A percentile compares a stretch with the other conserved stretches of the same genome.
phyloP scores from a whole-genome alignment of 2,329 filamentous ascomycete species.

The Endothia cerciana region DNA sequence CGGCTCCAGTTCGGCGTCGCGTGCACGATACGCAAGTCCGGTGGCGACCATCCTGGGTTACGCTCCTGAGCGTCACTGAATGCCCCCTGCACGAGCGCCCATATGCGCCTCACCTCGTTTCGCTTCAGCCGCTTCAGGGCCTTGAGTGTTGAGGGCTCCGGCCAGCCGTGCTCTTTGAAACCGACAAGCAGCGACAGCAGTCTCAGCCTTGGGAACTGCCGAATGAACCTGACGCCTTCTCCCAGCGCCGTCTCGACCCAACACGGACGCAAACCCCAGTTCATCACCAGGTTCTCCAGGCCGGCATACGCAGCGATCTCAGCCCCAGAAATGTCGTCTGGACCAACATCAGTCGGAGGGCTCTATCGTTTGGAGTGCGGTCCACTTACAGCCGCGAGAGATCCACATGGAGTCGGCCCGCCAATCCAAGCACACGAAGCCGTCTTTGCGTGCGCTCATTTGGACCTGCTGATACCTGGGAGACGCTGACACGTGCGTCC shows the following conservation, averaged over 20 bases:
- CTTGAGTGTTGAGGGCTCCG: slow-evolving; percentile 22
- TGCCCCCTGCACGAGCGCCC: slow-evolving; percentile 23
- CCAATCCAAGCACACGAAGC: slow-evolving; percentile 29
- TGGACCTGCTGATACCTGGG: slow-evolving; percentile 24
- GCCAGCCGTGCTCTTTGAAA: slow-evolving; percentile 30
- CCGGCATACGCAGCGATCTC: slow-evolving; percentile 22
- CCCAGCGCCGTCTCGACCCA: slow-evolving; percentile 29
- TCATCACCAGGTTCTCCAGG: slow-evolving; percentile 30
- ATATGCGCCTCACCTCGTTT: slow-evolving; percentile 28
- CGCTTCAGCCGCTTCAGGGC: slow-evolving; percentile 25
- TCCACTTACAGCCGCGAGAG: slow-evolving; percentile 27
- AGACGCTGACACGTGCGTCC: background rate
- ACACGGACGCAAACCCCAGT: slow-evolving; percentile 30
- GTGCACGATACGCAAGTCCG: slow-evolving; percentile 25
- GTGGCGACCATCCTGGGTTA: slow-evolving; percentile 21
- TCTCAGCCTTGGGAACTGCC: slow-evolving; percentile 24
- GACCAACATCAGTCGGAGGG: background rate
- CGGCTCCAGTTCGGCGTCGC: slow-evolving; percentile 26
- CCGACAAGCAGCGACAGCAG: slow-evolving; percentile 28
- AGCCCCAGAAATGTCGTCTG: slow-evolving; percentile 24
- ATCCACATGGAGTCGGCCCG: slow-evolving; percentile 28
- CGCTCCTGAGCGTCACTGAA: slow-evolving; percentile 13
- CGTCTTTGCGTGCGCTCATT: slow-evolving; percentile 17
- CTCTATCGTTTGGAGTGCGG: background rate
- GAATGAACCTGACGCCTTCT: slow-evolving; percentile 26